Percentiles rank a stretch among this genome's conserved stretches.
phyloP scores from a whole-genome alignment of 2,329 filamentous ascomycete genomes.

The Pseudogymnoascus sp. region DNA sequence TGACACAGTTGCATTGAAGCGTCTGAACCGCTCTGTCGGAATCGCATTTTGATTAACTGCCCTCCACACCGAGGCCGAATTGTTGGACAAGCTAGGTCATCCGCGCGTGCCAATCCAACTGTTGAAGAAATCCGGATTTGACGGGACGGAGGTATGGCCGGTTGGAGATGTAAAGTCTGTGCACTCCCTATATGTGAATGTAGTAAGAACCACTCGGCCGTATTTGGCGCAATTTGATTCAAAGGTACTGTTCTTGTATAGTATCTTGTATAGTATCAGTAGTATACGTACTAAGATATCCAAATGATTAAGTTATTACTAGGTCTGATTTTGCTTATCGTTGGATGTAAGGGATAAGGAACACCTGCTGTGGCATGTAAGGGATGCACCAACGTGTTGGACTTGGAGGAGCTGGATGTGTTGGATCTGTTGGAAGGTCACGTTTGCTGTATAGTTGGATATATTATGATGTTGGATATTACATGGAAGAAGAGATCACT shows the following conservation, averaged over 20 bases:
- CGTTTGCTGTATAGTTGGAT: not conserved
- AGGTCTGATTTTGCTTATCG: not conserved
- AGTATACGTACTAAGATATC: not conserved
- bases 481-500: not conserved
- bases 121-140: not conserved
- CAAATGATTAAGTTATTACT: not conserved
- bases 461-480: not conserved
- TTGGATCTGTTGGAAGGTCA: not conserved
- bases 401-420: not conserved
- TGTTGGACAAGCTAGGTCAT: not conserved
- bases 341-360: not conserved
- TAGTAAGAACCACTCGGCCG: not conserved
- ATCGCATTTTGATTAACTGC: not conserved
- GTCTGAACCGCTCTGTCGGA: conserved; percentile 1
- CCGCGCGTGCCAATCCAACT: not conserved
- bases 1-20: not conserved
- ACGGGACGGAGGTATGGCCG: not conserved
- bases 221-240: not conserved
- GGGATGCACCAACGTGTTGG: not conserved
- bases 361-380: not conserved
- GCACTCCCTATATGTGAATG: conserved; percentile 2
- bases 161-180: not conserved
- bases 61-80: not conserved
- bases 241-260: not conserved
- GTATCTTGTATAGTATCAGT: not conserved